Evolutionary conservation across 2,329 filamentous ascomycete species (phyloP).

Genomic region (Madurella fahalii): DNA sequence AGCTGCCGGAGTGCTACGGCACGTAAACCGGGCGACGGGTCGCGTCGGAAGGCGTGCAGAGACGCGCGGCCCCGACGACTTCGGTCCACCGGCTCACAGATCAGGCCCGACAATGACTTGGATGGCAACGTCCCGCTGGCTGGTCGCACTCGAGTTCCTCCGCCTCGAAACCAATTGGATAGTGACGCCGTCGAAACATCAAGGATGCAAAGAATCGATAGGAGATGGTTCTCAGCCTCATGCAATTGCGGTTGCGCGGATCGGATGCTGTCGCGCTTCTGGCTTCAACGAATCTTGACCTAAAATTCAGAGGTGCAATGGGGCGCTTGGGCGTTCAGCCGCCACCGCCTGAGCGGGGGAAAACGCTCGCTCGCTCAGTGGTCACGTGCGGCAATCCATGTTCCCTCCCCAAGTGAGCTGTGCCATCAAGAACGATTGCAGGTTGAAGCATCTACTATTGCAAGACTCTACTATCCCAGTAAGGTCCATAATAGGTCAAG

Average conservation of each 20-base stretch:
- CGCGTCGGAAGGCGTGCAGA: not conserved
- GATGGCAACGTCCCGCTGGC: not conserved
- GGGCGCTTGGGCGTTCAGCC: conserved; percentile 18
- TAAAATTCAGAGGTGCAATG: conserved; percentile 20
- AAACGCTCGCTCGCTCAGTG: not conserved
- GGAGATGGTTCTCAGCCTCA: conserved; percentile 1
- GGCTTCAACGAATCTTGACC: conserved; percentile 4
- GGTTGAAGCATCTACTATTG: not conserved
- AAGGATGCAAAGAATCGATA: conserved; percentile 9
- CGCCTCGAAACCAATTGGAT: conserved; percentile 10
- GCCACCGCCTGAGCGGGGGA: conserved; percentile 18
- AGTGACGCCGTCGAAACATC: conserved; percentile 16
- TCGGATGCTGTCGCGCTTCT: not conserved
- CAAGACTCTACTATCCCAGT: not conserved
- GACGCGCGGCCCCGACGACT: not conserved
- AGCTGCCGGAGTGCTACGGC: not conserved
- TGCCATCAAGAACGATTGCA: not conserved
- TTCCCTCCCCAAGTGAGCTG: not conserved
- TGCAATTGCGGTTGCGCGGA: not conserved
- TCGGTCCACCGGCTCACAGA: not conserved
- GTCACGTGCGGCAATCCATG: conserved; percentile 19
- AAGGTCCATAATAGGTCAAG: not conserved
- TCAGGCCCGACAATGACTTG: not conserved
- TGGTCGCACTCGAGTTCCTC: conserved; percentile 15
- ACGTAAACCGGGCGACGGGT: not conserved